Conservation (phyloP, 108 stramenopile species). For the Chaetoceros tenuissimus region DNA sequence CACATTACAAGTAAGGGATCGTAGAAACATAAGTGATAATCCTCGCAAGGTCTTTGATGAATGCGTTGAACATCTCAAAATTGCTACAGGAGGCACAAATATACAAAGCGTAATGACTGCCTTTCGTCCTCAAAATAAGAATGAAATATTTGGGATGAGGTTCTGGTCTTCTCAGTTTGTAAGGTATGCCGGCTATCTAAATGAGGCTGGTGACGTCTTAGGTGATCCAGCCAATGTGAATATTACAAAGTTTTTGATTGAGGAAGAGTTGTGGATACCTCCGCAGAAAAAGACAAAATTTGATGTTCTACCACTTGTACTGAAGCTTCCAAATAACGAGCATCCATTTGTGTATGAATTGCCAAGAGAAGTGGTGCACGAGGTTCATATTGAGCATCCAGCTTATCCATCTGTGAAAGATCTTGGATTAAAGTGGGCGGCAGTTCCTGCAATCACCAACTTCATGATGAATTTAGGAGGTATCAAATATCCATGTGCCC, state of each 20-base stretch:
- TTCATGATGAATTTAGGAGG: slow-evolving; percentile 15
- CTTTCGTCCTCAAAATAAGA: slow-evolving; percentile 6
- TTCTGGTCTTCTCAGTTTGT: slow-evolving; percentile 31
- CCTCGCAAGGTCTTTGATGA: slow-evolving; percentile 14
- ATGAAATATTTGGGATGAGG: slow-evolving; percentile 5
- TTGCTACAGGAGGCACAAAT: slow-evolving; percentile 8
- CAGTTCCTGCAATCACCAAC: slow-evolving; percentile 18
- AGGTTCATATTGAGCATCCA: slow-evolving; percentile 18
- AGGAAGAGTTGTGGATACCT: slow-evolving; percentile 12
- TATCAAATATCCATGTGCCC: slow-evolving; percentile 10
- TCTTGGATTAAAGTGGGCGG: slow-evolving; percentile 14
- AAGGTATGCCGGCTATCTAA: slow-evolving; percentile 18
- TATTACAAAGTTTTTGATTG: slow-evolving; percentile 11
- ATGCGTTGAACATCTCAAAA: slow-evolving; percentile 10
- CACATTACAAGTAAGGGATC: slow-evolving; percentile 12
- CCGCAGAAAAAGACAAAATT: slow-evolving; percentile 13
- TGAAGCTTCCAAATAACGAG: slow-evolving; percentile 4
- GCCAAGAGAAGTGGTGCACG: slow-evolving; percentile 10
- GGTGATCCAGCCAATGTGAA: slow-evolving; percentile 23
- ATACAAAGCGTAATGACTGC: slow-evolving; percentile 21
- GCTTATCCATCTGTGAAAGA: slow-evolving; percentile 5
- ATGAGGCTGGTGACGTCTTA: slow-evolving; percentile 10
- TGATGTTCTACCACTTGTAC: slow-evolving; percentile 28
- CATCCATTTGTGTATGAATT: slow-evolving; percentile 10
- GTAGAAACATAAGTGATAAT: slow-evolving; percentile 7